Conservation (phyloP, 257 asterid species). For the Verbena officinalis region DNA sequence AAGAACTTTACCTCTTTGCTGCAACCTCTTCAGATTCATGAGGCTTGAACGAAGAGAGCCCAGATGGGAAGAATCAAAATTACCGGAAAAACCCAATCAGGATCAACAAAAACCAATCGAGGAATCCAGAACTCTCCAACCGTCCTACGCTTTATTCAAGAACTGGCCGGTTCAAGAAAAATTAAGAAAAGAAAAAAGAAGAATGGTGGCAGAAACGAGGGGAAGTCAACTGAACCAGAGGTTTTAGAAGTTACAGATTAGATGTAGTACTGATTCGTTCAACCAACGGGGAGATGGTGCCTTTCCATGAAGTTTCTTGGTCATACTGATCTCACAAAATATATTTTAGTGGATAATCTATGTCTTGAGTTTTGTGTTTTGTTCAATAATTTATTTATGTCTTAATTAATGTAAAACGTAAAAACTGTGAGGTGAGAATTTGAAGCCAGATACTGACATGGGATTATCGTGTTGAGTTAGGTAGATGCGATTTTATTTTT, state of each 20-base stretch:
- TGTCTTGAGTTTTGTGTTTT: too few species aligned
- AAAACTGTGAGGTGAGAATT: too few species aligned
- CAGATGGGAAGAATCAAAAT: not conserved
- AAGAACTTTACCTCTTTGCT: not conserved
- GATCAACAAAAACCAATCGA: not conserved
- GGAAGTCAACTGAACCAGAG: conserved; percentile 2
- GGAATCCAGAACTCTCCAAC: not conserved
- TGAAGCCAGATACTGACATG: too few species aligned
- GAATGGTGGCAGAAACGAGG: conserved; percentile 7
- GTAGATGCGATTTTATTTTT: too few species aligned
- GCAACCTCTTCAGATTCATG: conserved; percentile 2
- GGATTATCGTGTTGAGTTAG: too few species aligned
- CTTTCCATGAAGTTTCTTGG: conserved; percentile 27
- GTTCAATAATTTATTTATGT: not conserved
- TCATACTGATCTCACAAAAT: not conserved
- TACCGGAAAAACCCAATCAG: not conserved
- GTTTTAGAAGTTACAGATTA: not conserved
- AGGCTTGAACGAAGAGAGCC: conserved; percentile 6
- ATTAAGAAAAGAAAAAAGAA: not conserved
- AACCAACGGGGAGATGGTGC: conserved; percentile 9
- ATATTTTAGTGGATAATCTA: not conserved
- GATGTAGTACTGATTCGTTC: not conserved
- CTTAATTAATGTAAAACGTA: not conserved
- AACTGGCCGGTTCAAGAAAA: not conserved
- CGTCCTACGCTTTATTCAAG: not conserved